Conservation (phyloP, 1,284 basidiomycete species). For the Marasmius oreades region DNA sequence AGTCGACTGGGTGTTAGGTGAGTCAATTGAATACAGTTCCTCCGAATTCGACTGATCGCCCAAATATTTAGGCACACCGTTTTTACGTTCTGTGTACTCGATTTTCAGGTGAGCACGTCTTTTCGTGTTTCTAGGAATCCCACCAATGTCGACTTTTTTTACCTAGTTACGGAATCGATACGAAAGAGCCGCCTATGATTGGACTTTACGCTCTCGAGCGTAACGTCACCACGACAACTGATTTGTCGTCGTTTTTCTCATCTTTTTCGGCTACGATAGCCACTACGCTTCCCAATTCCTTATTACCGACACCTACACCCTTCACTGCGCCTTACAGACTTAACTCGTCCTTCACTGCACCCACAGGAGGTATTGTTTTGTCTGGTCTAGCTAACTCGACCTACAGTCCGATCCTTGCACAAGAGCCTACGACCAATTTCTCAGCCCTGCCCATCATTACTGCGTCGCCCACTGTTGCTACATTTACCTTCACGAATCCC, state of each 20-base stretch:
- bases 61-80: conserved; percentile 54
- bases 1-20: conserved; percentile 84
- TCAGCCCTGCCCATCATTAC: conserved; percentile 47
- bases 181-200: conserved; percentile 68
- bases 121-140: conserved; percentile 6
- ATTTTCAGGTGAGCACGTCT: conserved; percentile 61
- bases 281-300: conserved; percentile 75
- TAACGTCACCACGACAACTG: conserved; percentile 42
- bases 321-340: conserved; percentile 69
- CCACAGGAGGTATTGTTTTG: conserved; percentile 48
- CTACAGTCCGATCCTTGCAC: conserved; percentile 53
- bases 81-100: conserved; percentile 79
- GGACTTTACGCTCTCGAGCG: conserved; percentile 59
- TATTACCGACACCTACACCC: conserved; percentile 64
- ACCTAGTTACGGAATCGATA: conserved; percentile 70
- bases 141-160: conserved; percentile 12
- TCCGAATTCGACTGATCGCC: background rate
- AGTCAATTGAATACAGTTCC: conserved; percentile 1
- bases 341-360: conserved; percentile 60
- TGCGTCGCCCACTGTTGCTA: conserved; percentile 38
- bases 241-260: conserved; percentile 55
- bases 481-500: conserved; percentile 42
- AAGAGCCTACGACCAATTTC: conserved; percentile 27
- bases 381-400: conserved; percentile 67
- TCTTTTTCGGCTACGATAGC: conserved; percentile 60